Evolutionary conservation across 2,329 filamentous ascomycete genomes (phyloP).

Genomic region (Lecanicillium sp.): DNA sequence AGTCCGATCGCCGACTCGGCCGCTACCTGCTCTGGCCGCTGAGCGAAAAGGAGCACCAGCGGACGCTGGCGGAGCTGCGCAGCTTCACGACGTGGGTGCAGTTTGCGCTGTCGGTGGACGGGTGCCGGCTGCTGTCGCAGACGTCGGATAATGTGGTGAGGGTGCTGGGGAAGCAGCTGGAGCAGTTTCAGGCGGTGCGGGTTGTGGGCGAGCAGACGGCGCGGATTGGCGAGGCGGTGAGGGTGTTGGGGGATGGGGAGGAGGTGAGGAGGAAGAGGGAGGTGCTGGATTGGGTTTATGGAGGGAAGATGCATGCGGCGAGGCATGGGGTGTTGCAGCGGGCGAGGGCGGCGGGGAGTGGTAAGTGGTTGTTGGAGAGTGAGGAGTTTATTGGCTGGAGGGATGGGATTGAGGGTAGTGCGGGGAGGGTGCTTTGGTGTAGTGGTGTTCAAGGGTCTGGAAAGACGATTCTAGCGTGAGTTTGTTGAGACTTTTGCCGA

Average conservation of each 20-base stretch:
- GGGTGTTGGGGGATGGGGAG: background rate
- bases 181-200: constrained; percentile 9
- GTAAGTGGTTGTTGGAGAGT: constrained; percentile 12
- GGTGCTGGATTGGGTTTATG: constrained; percentile 5
- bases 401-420: no score
- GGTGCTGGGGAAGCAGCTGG: constrained; percentile 12
- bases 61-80: constrained; percentile 12
- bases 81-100: constrained; percentile 13
- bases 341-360: constrained; percentile 11
- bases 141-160: constrained; percentile 13
- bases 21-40: constrained; percentile 12
- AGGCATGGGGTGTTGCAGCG: constrained; percentile 6
- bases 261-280: background rate
- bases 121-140: constrained; percentile 13
- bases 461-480: constrained; percentile 16
- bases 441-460: constrained; percentile 16
- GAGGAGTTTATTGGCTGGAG: background rate
- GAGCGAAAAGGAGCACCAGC: constrained; percentile 14
- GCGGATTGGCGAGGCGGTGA: background rate
- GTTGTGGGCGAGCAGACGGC: background rate
- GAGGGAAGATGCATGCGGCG: background rate
- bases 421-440: constrained; percentile 13
- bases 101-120: constrained; percentile 15
- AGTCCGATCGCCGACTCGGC: background rate
- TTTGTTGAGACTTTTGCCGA: constrained; percentile 2